Evolutionary conservation across 225 moss, liverwort and hornwort species (phyloP), one percentile per base, ranked within the genome.

Genomic region (Sphagnum contortum): DNA sequence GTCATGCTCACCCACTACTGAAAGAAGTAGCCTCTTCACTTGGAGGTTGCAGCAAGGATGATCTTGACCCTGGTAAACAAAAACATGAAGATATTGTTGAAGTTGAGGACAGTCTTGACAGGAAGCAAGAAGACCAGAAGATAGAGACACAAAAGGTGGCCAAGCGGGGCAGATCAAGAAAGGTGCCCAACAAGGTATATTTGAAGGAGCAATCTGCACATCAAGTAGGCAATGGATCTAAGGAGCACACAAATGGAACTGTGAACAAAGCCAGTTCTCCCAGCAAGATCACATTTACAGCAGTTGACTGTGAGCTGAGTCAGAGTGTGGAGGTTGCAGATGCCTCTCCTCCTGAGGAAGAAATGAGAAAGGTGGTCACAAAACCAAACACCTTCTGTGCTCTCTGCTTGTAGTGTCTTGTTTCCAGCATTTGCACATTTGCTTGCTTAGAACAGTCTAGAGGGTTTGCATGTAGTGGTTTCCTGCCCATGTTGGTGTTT

Each of bases 91-190:
- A 56, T 66, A 58, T 76, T 45, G 49, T 57, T 64, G 80, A 63
- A 75, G 69, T 61, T 71, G 77, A 66, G 53, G 52, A 58, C 65
- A 62, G 72, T 73, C 73, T 69, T 58, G 61, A 46, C 4, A 45
- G 11, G 45, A 61, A 46, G 44, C 61, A 45, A 61, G 11, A 44
- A 3, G 46, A 44, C 48, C 4, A 53, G 63, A 72, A 59, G 85
- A 57, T 52, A 78, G 66, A 49, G 77, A 49, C 80, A 76, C 67
- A 78, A 74, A 57, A 78, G 75, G 47, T 52, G 9, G 52, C 6
- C 7, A 81, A 79, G 61, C 71, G 81, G 68, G 81, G 85, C 64
- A 78, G 85, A 61, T 81, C 81, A 12, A 79, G 81, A 65, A 85
- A 81, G 75, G 85, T 81, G 50, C 77, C 73, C 64, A 81, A 84